Base-by-base conservation (phyloP, 257 asterid genomes). In the Mitragyna speciosa region DNA sequence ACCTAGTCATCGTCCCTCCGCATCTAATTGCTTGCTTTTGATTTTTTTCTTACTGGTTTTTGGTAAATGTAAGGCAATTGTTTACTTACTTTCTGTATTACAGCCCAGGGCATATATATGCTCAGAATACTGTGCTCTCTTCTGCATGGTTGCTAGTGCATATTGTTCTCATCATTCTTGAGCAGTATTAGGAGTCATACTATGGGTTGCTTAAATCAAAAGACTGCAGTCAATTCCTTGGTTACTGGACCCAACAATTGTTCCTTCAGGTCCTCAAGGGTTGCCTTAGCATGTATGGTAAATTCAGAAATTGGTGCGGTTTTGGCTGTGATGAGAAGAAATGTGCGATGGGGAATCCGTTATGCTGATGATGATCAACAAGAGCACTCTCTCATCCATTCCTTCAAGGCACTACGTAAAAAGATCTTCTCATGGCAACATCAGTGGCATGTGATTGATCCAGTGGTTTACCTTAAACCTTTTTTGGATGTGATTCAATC, bases 301-400 rank as follows among this genome's bases (percentile, higher is more conserved):
- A 93, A 89, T 86, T 92, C 99, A 77, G 99, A 95, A 87, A 93
- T 95, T 65, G 98, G 97, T 78, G 97, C 97, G 4, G 99, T 95
- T 85, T 89, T 93, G 92, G 96, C 99, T 72, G 99, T 95, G 79
- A 95, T 95, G 98, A 91, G 98, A 91, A 90, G 99, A 87, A 95
- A 95, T 81, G 99, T 95, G 76, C 90, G 98, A 78, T 95, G 99
- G 98, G 98, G 98, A 82, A 90, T 88, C 79, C 96, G 83, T 76
- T 95, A 93, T 89, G 96, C 88, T 33, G 85, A 88, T 75, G 99
- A 93, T 84, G 98, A 95, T 66, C 98, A 91, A 86, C 70, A 85
- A 69, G 99, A 95, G 89, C 96, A 91, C 84, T 85, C 92, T 86
- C 96, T 95, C 47, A 90, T 95, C 84, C 80, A 81, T 79, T 93